Evolutionary conservation across 2,329 filamentous ascomycete genomes (phyloP), one percentile per base, ranked within the genome.

Genomic region (Cladosporium sphaerospermum): DNA sequence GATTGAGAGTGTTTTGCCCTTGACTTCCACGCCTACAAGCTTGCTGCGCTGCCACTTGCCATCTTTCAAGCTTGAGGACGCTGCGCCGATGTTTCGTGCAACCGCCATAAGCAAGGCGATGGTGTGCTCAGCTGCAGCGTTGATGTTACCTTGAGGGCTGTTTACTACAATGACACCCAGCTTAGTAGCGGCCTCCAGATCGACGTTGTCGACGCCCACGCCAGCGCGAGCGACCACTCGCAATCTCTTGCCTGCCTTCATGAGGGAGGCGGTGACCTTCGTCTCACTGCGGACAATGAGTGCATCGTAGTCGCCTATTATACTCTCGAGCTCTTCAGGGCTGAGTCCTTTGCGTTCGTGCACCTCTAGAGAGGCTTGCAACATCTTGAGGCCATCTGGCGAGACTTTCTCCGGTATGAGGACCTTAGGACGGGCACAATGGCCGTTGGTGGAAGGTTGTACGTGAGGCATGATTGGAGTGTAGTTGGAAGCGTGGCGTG

Each of bases 241-340:
- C 48, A 92, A 76, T 55, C 82, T 85, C 60, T 76, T 80, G 9
- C 81, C 87, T 1, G 83, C 84, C 10, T 74, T 70, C 10, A 92
- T 76, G 1, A 92, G 76, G 2, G 78, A 73, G 0, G 84, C 78
- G 0, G 85, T 91, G 55, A 92, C 87, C 64, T 90, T 86, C 1
- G 88, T 92, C 70, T 90, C 88, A 36, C 87, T 91, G 2, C 88
- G 83, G 39, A 92, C 83, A 56, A 92, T 87, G 48, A 92, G 77
- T 16, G 85, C 88, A 45, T 90, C 81, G 67, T 91, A 91, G 18
- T 78, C 73, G 0, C 82, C 79, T 54, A 92, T 89, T 54, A 85
- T 77, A n/a, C 72, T 60, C 40, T 84, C 69, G 16, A 92, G 76
- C 58, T 89, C 80, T 1, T 82, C 75, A 0, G 84, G 69, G 3